A percentile compares a stretch with the other conserved stretches of the same genome.
phyloP scores from a whole-genome alignment of 306 rosid species.

The Rosa multiflora region DNA sequence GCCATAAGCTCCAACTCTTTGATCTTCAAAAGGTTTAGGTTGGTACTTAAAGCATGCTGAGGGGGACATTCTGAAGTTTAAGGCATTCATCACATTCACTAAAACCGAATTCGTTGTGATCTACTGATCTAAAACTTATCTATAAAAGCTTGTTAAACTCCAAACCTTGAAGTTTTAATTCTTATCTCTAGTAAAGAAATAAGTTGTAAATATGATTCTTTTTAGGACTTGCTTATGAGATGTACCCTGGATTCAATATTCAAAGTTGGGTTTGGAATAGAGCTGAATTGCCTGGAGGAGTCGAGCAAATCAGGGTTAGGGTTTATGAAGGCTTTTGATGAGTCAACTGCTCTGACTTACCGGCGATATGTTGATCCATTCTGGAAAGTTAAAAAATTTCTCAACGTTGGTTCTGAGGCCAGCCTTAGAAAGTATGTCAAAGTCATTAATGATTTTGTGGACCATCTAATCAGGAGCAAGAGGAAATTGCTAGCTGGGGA shows the following conservation, averaged over 20 bases:
- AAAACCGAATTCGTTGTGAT: neutral
- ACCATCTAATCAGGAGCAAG: conserved; percentile 43
- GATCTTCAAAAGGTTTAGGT: neutral
- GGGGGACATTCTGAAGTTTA: neutral
- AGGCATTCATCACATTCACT: neutral
- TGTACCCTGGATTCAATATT: conserved; percentile 73
- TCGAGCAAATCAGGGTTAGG: conserved; percentile 53
- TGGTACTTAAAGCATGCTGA: neutral
- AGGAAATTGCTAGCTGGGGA: conserved; percentile 32
- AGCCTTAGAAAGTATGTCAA: conserved; percentile 49
- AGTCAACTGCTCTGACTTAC: conserved; percentile 51
- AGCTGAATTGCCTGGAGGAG: conserved; percentile 67
- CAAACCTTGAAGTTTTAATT: neutral
- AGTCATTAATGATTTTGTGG: conserved; percentile 49
- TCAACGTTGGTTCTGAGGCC: conserved; percentile 72
- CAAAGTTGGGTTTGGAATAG: conserved; percentile 87
- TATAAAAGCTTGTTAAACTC: neutral
- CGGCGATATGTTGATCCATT: conserved; percentile 73
- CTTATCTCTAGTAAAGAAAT: neutral
- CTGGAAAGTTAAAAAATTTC: conserved; percentile 63
- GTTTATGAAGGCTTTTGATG: conserved; percentile 82
- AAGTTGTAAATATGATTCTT: neutral
- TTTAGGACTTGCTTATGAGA: conserved; percentile 67
- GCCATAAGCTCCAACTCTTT: too few relatives aligned
- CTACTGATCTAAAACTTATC: neutral